Evolutionary conservation across 306 rosid species (phyloP).

Genomic region (Crataegus laevigata): DNA sequence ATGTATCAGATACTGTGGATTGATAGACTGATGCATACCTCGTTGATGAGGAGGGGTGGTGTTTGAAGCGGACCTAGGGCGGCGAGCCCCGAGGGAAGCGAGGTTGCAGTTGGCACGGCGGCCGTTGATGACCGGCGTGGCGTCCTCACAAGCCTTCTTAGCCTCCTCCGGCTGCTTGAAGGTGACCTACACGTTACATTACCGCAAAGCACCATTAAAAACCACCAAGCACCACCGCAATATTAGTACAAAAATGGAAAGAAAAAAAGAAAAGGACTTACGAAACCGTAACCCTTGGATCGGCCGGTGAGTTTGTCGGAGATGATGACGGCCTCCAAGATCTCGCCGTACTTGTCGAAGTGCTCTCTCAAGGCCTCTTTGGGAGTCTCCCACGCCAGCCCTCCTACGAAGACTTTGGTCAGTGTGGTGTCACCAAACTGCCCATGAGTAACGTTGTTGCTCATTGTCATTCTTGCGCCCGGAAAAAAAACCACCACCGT

Average conservation of each 20-base stretch:
- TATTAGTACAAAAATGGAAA: background rate
- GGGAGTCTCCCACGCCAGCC: constrained; percentile 89
- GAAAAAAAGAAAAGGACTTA: constrained; percentile 15
- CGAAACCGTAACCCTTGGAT: constrained; percentile 97
- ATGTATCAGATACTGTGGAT: background rate
- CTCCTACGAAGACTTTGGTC: constrained; percentile 83
- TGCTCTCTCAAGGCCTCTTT: constrained; percentile 59
- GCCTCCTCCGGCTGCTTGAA: constrained; percentile 78
- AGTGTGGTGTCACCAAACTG: constrained; percentile 71
- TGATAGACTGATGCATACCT: constrained; percentile 18
- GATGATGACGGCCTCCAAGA: constrained; percentile 85
- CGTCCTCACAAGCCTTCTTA: constrained; percentile 80
- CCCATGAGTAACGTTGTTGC: constrained; percentile 26
- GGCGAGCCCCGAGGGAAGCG: constrained; percentile 76
- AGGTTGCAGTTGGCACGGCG: constrained; percentile 83
- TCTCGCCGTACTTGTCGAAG: constrained; percentile 66
- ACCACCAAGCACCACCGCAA: too few relatives aligned
- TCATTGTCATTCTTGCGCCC: constrained; percentile 20
- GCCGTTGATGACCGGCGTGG: constrained; percentile 62
- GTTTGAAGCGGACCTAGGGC: constrained; percentile 37
- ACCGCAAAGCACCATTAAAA: background rate
- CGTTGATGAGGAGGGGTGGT: constrained; percentile 42
- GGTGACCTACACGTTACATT: constrained; percentile 40
- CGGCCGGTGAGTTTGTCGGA: constrained; percentile 73
- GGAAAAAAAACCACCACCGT: background rate